Base-by-base conservation (phyloP, 2,329 filamentous ascomycete genomes). In the Bipolaris oryzae region DNA sequence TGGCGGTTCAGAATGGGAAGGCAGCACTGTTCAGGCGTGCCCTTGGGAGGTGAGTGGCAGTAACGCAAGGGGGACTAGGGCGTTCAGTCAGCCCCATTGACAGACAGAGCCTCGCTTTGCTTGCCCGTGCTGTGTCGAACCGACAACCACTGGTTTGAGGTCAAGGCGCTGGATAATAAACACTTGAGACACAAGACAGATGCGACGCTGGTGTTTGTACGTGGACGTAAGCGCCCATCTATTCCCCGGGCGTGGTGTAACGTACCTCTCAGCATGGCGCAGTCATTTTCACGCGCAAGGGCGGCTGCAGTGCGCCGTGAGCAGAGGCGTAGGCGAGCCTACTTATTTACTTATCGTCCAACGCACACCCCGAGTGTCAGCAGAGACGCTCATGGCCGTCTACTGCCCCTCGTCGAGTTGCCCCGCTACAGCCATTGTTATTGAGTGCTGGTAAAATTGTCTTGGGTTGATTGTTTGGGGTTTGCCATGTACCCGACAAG, bases 311-410 rank as follows among this genome's bases (percentile, higher is more conserved):
- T 46, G 28, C 45, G 52, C 41, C 21, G 43, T 44, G 37, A 31
- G 31, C 18, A 7, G 35, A 21, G 50, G 50, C 16, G 45, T 45
- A 61, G 56, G 56, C 53, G 53, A 59, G 58, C 61, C 55, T 61
- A 61, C 20, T 21, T 38, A 31, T 31, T 2, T 31, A 13, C 28
- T 13, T 31, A 13, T 31, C 28, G 28, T 31, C 28, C 3, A 31
- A 13, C 28, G 10, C 28, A 13, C 3, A 31, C 28, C 3, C 10
- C 10, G 28, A 11, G 28, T 13, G 28, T 31, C 28, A 31, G 28
- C 28, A 31, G 28, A 31, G 10, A 31, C 10, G 10, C 10, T 5
- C 28, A 31, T 31, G 28, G 28, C 13, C 3, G 28, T 31, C 10
- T 31, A 11, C 28, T 11, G 28, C 9, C 28, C 28, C 28, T 13